phyloP scores from a whole-genome alignment of 768 basidiomycete species.

The Xanthoconium purpureum region DNA sequence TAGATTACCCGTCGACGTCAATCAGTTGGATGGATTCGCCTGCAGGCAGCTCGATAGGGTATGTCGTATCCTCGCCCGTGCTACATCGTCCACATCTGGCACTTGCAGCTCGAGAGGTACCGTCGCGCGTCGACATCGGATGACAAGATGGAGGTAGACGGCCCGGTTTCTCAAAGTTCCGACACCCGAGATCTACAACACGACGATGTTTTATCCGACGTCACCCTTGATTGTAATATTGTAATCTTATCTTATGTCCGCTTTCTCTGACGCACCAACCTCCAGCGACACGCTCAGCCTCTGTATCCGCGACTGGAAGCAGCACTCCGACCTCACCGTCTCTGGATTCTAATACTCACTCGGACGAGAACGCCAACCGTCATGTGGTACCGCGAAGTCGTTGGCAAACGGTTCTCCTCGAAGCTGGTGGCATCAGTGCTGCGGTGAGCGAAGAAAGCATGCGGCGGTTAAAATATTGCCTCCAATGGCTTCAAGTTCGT shows the following conservation, averaged over 20 bases:
- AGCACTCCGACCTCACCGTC: conserved; percentile 23
- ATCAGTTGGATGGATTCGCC: conserved; percentile 82
- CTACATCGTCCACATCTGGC: background rate
- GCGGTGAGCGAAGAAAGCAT: conserved; percentile 91
- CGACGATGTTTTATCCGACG: background rate
- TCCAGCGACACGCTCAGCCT: background rate
- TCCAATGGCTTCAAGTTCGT: conserved; percentile 83
- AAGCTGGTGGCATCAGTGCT: conserved; percentile 84
- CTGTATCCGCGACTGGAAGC: conserved; percentile 5
- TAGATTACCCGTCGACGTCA: conserved; percentile 69
- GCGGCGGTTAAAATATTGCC: conserved; percentile 78
- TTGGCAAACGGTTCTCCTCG: conserved; percentile 81
- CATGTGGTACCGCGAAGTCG: conserved; percentile 72
- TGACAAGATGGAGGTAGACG: conserved; percentile 30
- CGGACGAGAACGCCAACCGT: conserved; percentile 31
- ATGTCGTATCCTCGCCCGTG: conserved; percentile 19
- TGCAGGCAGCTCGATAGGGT: conserved; percentile 85
- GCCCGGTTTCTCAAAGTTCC: background rate
- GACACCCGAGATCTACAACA: conserved; percentile 1
- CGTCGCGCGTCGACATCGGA: conserved; percentile 38
- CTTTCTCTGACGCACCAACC: background rate
- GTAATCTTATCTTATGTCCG: conserved; percentile 3
- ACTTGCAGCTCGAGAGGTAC: conserved; percentile 47
- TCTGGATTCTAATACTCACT: conserved; percentile 12
- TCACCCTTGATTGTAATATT: conserved; percentile 1